Evolutionary conservation across 306 rosid genomes (phyloP), one percentile per base, ranked within the genome.

Genomic region (Prunus fruticosa): DNA sequence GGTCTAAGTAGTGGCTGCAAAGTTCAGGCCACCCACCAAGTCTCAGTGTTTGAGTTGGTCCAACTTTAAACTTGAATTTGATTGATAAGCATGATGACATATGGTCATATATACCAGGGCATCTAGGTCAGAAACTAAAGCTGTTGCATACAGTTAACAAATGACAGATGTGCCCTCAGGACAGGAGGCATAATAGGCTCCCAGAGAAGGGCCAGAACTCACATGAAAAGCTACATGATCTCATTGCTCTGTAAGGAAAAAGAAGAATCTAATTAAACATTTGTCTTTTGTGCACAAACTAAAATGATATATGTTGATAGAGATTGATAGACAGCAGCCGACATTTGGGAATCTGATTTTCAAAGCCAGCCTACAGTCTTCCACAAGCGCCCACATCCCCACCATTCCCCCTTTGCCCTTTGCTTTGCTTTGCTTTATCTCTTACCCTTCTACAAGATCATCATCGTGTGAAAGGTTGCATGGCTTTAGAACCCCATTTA

Each of bases 401-500:
- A 30, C 71, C 8, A 50, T 53, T 32, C 46, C 23, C 69, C 54
- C 78, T 82, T 71, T 77, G 68, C 79, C 28, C 57, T 72, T 53
- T 76, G 54, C 34, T 67, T 53, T 45, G 57, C 73, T 72, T 34
- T 73, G 43, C 69, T 72, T 75, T 67, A 22, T 82, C 82, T 74
- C 67, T 28, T 56, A 34, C 54, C 75, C 71, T 53, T 15, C 18
- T 46, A 38, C 78, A 69, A 28, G 69, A 80, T 80, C 73, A 65
- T 85, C 84, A 84, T 89, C 82, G 86, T 84, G 87, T 86, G 88
- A 88, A 93, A 93, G 96, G 92, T 87, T 87, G 87, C 90, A 87
- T 84, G 89, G 88, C 98, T 93, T 93, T 91, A 76, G 86, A 72
- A 77, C 79, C 72, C 82, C 67, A 81, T 80, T 78, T 66, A 78